A percentile compares a stretch with the other conserved stretches of the same genome.
phyloP scores from a whole-genome alignment of 768 basidiomycete genomes.

The Peribolospora baueri region DNA sequence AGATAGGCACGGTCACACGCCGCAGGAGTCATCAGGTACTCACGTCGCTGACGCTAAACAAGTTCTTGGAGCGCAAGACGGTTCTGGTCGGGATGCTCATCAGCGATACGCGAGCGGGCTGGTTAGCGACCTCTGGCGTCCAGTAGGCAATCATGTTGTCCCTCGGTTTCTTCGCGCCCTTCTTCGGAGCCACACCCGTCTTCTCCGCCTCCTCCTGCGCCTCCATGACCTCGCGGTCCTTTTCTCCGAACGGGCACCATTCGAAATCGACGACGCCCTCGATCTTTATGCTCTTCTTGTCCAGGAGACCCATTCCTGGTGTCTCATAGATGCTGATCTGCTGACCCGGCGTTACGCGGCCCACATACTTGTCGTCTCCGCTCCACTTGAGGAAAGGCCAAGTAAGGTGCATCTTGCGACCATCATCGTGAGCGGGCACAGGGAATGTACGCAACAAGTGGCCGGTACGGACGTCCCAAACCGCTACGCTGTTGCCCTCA shows the following conservation, averaged over 20 bases:
- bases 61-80: slow-evolving; percentile 73
- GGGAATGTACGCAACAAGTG: slow-evolving; percentile 77
- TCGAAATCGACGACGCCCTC: slow-evolving; percentile 96
- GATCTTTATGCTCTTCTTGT: slow-evolving; percentile 89
- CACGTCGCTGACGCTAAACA: slow-evolving; percentile 94
- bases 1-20: not conserved
- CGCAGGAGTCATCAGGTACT: slow-evolving; percentile 14
- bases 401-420: slow-evolving; percentile 39
- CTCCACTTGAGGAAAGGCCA: slow-evolving; percentile 98
- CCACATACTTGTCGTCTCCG: slow-evolving; percentile 83
- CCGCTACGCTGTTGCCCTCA: slow-evolving; percentile 83
- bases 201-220: slow-evolving; percentile 26
- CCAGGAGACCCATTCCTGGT: slow-evolving; percentile 76
- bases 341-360: slow-evolving; percentile 61
- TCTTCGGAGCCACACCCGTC: slow-evolving; percentile 6
- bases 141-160: slow-evolving; percentile 94
- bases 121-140: slow-evolving; percentile 89
- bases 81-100: slow-evolving; percentile 64
- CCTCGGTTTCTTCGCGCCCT: slow-evolving; percentile 21
- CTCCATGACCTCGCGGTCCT: slow-evolving; percentile 50
- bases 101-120: slow-evolving; percentile 88
- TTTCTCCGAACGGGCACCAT: slow-evolving; percentile 85
- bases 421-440: slow-evolving; percentile 27
- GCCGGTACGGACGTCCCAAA: slow-evolving; percentile 96
- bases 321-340: slow-evolving; percentile 94